Evolutionary conservation across 1,139 yeast species (phyloP).

Genomic region (Geotrichum siamense): DNA sequence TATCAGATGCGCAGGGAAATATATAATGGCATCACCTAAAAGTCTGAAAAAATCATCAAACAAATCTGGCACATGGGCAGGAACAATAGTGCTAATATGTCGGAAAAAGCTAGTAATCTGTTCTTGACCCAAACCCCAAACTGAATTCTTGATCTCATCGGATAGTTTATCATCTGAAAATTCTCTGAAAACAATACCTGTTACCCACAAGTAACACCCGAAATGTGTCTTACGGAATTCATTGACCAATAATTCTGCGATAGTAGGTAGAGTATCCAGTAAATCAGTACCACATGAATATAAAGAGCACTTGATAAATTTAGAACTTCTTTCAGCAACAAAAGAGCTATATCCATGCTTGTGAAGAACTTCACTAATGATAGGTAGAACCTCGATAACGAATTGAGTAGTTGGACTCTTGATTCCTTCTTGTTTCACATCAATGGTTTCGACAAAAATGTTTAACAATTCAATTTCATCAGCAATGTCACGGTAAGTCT

Average conservation of each 20-base stretch:
- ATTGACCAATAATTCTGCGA: constrained; percentile 55
- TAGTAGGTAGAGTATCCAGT: constrained; percentile 52
- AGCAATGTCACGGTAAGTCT: constrained; percentile 47
- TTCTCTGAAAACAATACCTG: constrained; percentile 75
- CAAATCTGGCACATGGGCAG: constrained; percentile 56
- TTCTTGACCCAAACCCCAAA: constrained; percentile 46
- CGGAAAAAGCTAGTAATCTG: constrained; percentile 42
- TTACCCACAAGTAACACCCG: constrained; percentile 88
- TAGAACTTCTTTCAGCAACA: constrained; percentile 69
- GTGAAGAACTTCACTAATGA: constrained; percentile 44
- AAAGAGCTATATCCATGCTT: constrained; percentile 49
- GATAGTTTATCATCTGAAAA: constrained; percentile 52
- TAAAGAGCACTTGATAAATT: constrained; percentile 58
- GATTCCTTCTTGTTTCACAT: constrained; percentile 23
- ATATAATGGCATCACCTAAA: constrained; percentile 73
- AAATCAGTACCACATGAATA: constrained; percentile 64
- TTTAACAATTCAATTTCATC: constrained; percentile 71
- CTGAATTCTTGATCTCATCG: constrained; percentile 36
- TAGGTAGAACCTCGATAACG: constrained; percentile 55
- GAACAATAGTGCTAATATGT: constrained; percentile 29
- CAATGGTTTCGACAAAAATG: constrained; percentile 58
- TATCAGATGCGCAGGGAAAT: constrained; percentile 62
- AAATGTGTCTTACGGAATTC: constrained; percentile 63
- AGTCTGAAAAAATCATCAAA: constrained; percentile 86
- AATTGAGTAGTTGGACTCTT: constrained; percentile 53